Base-by-base conservation (phyloP, 192 early-diverging fungal genomes). In the Linnemannia schmuckeri region DNA sequence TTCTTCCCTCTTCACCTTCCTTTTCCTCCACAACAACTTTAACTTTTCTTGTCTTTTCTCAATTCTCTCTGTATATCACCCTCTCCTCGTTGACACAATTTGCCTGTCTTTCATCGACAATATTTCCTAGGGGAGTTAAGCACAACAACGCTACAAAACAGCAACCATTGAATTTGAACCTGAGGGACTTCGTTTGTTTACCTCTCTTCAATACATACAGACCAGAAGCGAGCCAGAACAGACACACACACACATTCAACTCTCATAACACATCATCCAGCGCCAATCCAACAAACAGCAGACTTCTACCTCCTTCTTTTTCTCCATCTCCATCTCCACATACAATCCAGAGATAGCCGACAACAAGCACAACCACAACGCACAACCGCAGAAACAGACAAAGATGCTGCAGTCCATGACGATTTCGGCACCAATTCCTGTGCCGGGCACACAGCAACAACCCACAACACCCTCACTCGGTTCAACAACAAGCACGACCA, bases 371-470 rank as follows among this genome's bases (percentile, higher is more conserved):
- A 44, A 22, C 49, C 49, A 47, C 52, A 46, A 78, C 20, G 9
- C 27, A 2, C 44, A 69, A 68, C 68, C 49, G 37, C 10, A 70
- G 55, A 40, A 75, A 70, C 49, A 49, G 17, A 49, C 1, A 49
- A 49, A 63, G 61, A 63, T 63, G 61, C 8, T 63, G 61, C 61
- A 63, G 12, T 33, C 61, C n/a, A 27, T 30, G 61, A 63, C 78
- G 20, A 85, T 85, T 63, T 85, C 83, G 22, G 69, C 66, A 2
- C 83, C 83, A 33, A 85, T 85, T 37, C 83, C 35, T 47, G 70
- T 85, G 4, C 83, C 83, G 3, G 83, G 83, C 10, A 72, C 83
- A 30, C 83, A 77, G n/a, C 78, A 70, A 17, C 44, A 66, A 24
- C 83, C 83, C 30, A 85, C 83, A 9, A 75, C 41, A 6, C 83